Percentiles rank a stretch among this genome's conserved stretches.
phyloP scores from a whole-genome alignment of 371 early-diverging fungal species.

The Syncephalastrum racemosum region DNA sequence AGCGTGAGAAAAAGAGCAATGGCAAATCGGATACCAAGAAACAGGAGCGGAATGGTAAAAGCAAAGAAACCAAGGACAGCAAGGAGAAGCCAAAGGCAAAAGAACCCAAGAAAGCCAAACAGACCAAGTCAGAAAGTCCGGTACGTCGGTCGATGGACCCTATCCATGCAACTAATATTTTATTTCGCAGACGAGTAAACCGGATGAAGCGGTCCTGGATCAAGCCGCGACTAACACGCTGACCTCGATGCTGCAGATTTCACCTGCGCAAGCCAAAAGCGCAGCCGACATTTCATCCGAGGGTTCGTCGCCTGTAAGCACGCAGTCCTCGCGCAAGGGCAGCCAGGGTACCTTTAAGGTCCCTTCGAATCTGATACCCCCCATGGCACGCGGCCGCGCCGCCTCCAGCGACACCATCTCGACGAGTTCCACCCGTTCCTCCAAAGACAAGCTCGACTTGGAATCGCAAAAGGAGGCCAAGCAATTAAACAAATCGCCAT shows the following conservation, averaged over 20 bases:
- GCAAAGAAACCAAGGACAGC: not conserved
- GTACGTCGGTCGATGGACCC: not conserved
- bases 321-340: not conserved
- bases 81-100: slow-evolving; percentile 1
- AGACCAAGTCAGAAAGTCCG: not conserved
- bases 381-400: slow-evolving; percentile 22
- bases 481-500: not conserved
- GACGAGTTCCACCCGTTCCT: not conserved
- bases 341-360: slow-evolving; percentile 11
- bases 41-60: too few relatives aligned
- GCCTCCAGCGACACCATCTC: slow-evolving; percentile 6
- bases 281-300: not conserved
- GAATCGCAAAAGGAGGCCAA: slow-evolving; percentile 3
- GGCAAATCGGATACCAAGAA: too few relatives aligned
- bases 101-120: not conserved
- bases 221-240: not conserved
- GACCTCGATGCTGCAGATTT: too few relatives aligned
- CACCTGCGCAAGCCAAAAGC: slow-evolving; percentile 1
- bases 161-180: not conserved
- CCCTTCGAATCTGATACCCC: slow-evolving; percentile 31
- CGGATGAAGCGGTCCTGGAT: slow-evolving; percentile 1
- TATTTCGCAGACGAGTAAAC: not conserved
- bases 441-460: not conserved
- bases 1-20: too few relatives aligned
- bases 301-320: not conserved